phyloP scores from a whole-genome alignment of 345 rosid genomes.

The Eucalyptus polybractea region DNA sequence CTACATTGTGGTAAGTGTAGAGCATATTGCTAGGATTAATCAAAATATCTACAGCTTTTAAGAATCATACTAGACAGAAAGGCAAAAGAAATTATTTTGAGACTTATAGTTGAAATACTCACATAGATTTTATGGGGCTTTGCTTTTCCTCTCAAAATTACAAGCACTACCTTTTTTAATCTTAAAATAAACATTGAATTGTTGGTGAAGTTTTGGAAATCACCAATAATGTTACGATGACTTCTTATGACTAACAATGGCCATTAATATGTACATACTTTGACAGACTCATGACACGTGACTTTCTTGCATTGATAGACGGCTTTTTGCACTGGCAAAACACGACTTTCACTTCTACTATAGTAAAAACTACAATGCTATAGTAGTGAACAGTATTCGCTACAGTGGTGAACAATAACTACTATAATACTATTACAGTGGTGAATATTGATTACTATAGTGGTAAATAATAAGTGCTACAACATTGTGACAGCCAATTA shows the following conservation, averaged over 20 bases:
- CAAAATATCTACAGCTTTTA: too few relatives aligned
- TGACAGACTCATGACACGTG: neutral
- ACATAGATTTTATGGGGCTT: neutral
- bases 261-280: neutral
- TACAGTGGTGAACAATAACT: too few relatives aligned
- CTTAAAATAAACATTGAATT: neutral
- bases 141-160: neutral
- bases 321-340: neutral
- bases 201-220: neutral
- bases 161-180: neutral
- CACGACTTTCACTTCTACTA: neutral
- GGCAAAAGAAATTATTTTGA: neutral
- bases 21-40: neutral
- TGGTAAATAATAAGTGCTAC: neutral
- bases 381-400: accelerated
- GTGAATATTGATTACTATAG: neutral
- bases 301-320: neutral
- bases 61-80: neutral
- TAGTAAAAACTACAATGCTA: neutral
- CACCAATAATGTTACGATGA: neutral
- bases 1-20: neutral
- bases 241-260: neutral
- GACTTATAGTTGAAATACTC: neutral
- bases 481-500: accelerated
- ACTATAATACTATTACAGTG: accelerated